These are phyloP conservation scores for Diaporthe citrichinensis DNA, from an alignment of 2,329 filamentous ascomycete species.

Conservation along the genomic window DNA sequence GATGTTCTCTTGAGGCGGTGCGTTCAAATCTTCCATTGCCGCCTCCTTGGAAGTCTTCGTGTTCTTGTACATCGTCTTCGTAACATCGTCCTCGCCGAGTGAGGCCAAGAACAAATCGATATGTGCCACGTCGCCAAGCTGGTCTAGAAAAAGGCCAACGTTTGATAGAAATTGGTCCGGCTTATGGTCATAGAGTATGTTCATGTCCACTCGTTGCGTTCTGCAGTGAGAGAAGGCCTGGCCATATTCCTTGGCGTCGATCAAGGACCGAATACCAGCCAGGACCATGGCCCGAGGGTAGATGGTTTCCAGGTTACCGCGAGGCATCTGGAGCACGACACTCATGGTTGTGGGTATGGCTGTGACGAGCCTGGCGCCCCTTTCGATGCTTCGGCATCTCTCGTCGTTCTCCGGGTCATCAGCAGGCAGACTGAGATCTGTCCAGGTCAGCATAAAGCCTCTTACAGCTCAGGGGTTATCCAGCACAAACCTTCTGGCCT, in stretches of 20 bases:
- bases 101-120: constrained; percentile 94
- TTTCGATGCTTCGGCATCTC: constrained; percentile 90
- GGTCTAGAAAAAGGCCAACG: constrained; percentile 83
- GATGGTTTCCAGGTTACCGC: constrained; percentile 95
- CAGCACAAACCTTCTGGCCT: constrained; percentile 70
- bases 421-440: constrained; percentile 84
- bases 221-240: constrained; percentile 90
- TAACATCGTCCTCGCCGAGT: constrained; percentile 90
- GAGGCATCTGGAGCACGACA: constrained; percentile 92
- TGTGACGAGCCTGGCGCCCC: constrained; percentile 87
- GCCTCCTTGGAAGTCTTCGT: constrained; percentile 68
- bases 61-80: constrained; percentile 92
- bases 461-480: no score
- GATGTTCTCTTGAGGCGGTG: neutral
- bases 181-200: constrained; percentile 95
- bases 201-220: constrained; percentile 96
- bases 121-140: constrained; percentile 84
- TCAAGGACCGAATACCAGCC: constrained; percentile 85
- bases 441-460: constrained; percentile 45
- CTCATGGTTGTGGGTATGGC: constrained; percentile 91
- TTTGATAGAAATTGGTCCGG: constrained; percentile 86
- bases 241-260: constrained; percentile 85
- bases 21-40: constrained; percentile 5
- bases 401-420: constrained; percentile 95
- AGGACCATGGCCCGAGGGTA: constrained; percentile 94